Evolutionary conservation across 2,329 filamentous ascomycete species (phyloP), one percentile per base, ranked within the genome.

Genomic region (Fusarium sp.): DNA sequence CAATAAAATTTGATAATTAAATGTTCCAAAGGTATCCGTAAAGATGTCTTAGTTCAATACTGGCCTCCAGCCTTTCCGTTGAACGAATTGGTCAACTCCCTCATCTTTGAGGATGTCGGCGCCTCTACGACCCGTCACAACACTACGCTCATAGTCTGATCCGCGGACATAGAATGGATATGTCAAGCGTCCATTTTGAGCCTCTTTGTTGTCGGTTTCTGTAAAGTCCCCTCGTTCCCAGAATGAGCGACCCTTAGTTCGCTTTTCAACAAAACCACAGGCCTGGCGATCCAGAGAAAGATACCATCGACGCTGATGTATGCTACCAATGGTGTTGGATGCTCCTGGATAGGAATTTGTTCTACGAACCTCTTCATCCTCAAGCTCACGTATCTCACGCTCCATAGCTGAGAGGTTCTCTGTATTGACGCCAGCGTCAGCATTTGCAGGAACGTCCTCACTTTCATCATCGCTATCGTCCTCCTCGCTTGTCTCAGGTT

Each of bases 291-390:
- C 90, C 2, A 93, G 80, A 13, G 86, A 86, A 20, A 92, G 72
- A 63, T 87, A 91, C 91, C 90, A 93, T 43, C 83, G 82, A 7
- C 90, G 84, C 76, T 92, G 90, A 71, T 92, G 86, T 6, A 92
- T 81, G 40, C 89, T 92, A 8, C 86, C 88, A 42, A 93, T 89
- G 4, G 83, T 86, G 72, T 93, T 93, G 2, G 73, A 82, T 0
- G 91, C 88, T 7, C 90, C 90, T 0, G 86, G 80, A 72, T 93
- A 93, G 7, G 90, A 89, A 71, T 93, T 93, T 8, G 85, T 87
- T 4, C 76, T 76, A 10, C 88, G 85, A 25, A 90, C 85, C 28
- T 85, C 78, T 41, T 86, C 83, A 62, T 89, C 85, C 59, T 87
- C 82, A 11, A 83, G 74, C 70, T 86, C 82, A 7, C 78, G 78